Percentiles rank a stretch among this genome's conserved stretches.
phyloP scores from a whole-genome alignment of 805 yeast genomes.

The Pichia manshurica region DNA sequence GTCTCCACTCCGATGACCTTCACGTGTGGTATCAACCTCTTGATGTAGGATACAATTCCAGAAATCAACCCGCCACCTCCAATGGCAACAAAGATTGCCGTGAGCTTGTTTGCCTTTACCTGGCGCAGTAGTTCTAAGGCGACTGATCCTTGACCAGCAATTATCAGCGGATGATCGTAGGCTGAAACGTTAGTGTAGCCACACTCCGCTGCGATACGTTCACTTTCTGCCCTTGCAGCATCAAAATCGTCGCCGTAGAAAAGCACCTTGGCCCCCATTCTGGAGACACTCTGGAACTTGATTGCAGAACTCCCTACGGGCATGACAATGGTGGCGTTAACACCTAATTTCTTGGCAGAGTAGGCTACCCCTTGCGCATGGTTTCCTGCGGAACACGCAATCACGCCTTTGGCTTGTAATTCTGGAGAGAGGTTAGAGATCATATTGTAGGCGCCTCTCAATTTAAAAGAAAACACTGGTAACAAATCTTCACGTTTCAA shows the following conservation, averaged over 20 bases:
- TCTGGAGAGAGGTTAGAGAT: conserved; percentile 73
- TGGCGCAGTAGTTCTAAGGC: conserved; percentile 92
- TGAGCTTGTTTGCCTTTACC: conserved; percentile 64
- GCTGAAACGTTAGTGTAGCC: conserved; percentile 94
- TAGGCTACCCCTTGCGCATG: conserved; percentile 99
- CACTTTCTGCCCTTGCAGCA: conserved; percentile 85
- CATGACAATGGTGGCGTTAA: conserved; percentile 97
- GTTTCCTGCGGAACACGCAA: conserved; percentile 98
- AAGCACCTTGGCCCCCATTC: conserved; percentile 92
- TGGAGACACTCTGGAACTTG: conserved; percentile 82
- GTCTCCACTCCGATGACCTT: conserved; percentile 96
- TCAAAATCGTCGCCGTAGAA: conserved; percentile 92
- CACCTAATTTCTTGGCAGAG: conserved; percentile 76
- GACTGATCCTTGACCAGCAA: conserved; percentile 98
- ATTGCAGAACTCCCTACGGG: conserved; percentile 96
- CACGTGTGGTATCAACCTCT: conserved; percentile 94
- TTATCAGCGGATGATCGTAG: conserved; percentile 94
- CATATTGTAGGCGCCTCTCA: conserved; percentile 98
- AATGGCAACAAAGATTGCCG: conserved; percentile 85
- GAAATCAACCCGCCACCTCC: conserved; percentile 98
- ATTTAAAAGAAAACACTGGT: conserved; percentile 93
- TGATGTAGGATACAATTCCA: conserved; percentile 85
- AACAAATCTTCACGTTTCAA: conserved; percentile 88
- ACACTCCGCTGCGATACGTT: conserved; percentile 57
- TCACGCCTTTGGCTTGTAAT: conserved; percentile 73